Evolutionary conservation across 2,329 filamentous ascomycete genomes (phyloP), one percentile per base, ranked within the genome.

Genomic region (Rhinocladiella similis): DNA sequence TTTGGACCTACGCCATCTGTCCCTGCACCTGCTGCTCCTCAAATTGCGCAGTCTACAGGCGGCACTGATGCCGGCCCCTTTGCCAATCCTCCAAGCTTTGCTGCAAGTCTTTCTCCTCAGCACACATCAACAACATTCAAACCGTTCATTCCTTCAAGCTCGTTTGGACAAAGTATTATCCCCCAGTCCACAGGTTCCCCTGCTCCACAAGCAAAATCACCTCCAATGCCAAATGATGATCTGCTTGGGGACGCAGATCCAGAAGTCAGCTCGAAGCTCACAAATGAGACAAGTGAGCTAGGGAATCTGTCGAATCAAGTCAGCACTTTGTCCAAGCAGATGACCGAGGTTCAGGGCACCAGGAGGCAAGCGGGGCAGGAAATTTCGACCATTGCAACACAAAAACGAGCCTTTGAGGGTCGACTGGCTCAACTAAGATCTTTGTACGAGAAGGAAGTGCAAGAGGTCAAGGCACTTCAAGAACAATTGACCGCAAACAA

Each of bases 271-370:
- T 94, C 89, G 72, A 95, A 89, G 70, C 78, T 97, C 22, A 94
- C 89, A 0, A 88, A 86, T 62, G 94, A 99, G 69, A 94, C 92
- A 2, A 88, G 89, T 0, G 94, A 99, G 71, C 81, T 99, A 56
- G 94, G 92, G 50, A 97, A 99, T 69, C 80, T 99, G 65, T 97
- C 93, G 1, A 97, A 96, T 71, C 94, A 97, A 72, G 91, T 99
- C 62, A 87, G 91, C 29, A 93, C 89, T 2, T 76, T 99, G 53
- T 89, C 92, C 0, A 95, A 88, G 68, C 91, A 99, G 75, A 96
- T 96, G 85, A 91, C 96, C 69, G 91, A 93, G 65, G 88, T 96
- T 1, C 91, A 96, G 70, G 84, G 81, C 33, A 93, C 96, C 74
- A 88, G 91, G 61, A 83, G 79, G 4, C 83, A 84, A 1, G 88